Base-by-base conservation (phyloP, 441 rosid species). In the Daphne laureola region DNA sequence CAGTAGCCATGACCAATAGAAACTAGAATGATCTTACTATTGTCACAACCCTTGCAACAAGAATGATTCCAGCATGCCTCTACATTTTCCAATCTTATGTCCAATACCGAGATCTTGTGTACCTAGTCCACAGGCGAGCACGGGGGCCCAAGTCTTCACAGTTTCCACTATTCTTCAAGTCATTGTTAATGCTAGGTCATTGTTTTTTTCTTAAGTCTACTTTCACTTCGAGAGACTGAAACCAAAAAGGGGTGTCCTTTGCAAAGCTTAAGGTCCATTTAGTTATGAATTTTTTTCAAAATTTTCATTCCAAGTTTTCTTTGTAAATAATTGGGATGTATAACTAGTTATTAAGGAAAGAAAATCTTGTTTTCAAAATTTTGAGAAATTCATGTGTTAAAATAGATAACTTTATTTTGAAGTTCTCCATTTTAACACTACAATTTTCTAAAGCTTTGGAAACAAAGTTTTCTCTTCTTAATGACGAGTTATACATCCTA, bases 1-100 rank as follows among this genome's bases (percentile, higher is more conserved):
- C 95, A 81, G 67, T 81, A 86, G 58, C 91, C 95, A 55, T 86
- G 95, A 60, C 81, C 95, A 15, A 86, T 79, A 15, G 91, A 91
- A 68, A 77, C 72, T 43, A 86, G 88, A 46, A 58, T 62, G 62
- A 73, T 75, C 43, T 52, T 65, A 21, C 78, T 79, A n/a, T 72
- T 61, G 14, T 62, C 64, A 56, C 72, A 68, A 0, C 75, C 64
- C 66, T 78, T 70, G 78, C 60, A 54, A 83, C 64, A 73, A 86
- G 61, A 67, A 86, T 79, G 67, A 83, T 86, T 42, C 95, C 88
- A 56, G 83, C 77, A 31, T 86, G 90, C 31, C 95, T 77, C 68
- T 83, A 90, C 78, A 76, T 86, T 86, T 38, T 90, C 95, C 75
- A 78, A 63, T 59, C 95, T 79, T 38, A 86, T 77, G 68, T 86